Percentiles rank a stretch among this genome's conserved stretches.
Conservation (phyloP, 768 basidiomycete genomes). For the Cytidiella melzeri region DNA sequence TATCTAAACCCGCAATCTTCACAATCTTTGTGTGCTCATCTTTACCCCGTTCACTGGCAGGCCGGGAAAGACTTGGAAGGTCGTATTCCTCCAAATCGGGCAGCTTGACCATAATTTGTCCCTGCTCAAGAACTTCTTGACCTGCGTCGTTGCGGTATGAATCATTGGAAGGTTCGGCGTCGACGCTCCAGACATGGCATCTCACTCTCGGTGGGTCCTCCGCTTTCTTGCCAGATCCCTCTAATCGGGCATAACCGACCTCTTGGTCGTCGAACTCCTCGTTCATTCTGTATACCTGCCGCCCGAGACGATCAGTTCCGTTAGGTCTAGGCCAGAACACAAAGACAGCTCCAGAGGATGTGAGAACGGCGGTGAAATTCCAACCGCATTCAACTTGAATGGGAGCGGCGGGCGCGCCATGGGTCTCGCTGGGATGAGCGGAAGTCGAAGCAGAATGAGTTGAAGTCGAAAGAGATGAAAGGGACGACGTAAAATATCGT, state of each 20-base stretch:
- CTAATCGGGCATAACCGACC: background rate
- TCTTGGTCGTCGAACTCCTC: slow-evolving; percentile 40
- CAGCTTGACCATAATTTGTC: slow-evolving; percentile 27
- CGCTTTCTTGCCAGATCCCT: no score
- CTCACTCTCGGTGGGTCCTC: slow-evolving; percentile 20
- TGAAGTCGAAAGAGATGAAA: background rate
- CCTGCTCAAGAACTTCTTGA: background rate
- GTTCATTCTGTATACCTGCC: slow-evolving; percentile 29
- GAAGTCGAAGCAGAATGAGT: slow-evolving; percentile 8
- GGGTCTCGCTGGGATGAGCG: slow-evolving; percentile 31
- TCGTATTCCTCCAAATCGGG: slow-evolving; percentile 44
- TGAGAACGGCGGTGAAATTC: slow-evolving; percentile 71
- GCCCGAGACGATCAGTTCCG: slow-evolving; percentile 23
- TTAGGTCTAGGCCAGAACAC: slow-evolving; percentile 69
- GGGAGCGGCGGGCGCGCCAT: slow-evolving; percentile 42
- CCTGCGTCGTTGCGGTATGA: background rate
- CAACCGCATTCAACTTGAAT: slow-evolving; percentile 76
- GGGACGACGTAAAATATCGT: background rate
- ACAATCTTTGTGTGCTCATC: slow-evolving; percentile 44
- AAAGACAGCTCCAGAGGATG: slow-evolving; percentile 62
- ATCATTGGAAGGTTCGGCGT: slow-evolving; percentile 37
- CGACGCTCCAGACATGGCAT: slow-evolving; percentile 55
- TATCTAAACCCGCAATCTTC: slow-evolving; percentile 76
- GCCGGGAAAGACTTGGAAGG: slow-evolving; percentile 43
- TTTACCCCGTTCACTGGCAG: slow-evolving; percentile 13